Conservation (phyloP, 1,284 basidiomycete species). For the Leccinum pachyderme region DNA sequence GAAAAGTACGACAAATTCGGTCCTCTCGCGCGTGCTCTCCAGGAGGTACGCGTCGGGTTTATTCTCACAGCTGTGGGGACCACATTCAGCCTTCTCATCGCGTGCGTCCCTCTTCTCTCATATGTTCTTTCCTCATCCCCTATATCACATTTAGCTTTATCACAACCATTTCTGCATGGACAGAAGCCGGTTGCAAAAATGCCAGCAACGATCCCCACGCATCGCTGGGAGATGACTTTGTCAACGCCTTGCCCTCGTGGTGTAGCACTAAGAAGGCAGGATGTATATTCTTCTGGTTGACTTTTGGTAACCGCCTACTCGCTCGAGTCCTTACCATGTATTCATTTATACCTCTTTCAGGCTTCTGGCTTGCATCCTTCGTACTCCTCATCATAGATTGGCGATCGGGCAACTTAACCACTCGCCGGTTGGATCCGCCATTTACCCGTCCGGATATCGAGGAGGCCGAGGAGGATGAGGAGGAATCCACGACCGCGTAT, state of each 20-base stretch:
- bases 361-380: constrained; percentile 65
- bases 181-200: constrained; percentile 83
- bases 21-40: constrained; percentile 73
- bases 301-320: constrained; percentile 48
- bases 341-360: constrained; percentile 35
- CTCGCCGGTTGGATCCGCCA: constrained; percentile 62
- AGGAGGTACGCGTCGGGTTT: constrained; percentile 77
- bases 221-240: constrained; percentile 67
- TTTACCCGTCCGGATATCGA: constrained; percentile 57
- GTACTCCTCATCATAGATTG: constrained; percentile 65
- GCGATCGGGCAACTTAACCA: constrained; percentile 60
- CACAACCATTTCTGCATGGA: constrained; percentile 73
- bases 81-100: constrained; percentile 65
- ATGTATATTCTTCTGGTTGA: constrained; percentile 85
- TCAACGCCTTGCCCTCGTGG: constrained; percentile 69
- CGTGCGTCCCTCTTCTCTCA: constrained; percentile 45
- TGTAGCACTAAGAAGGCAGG: constrained; percentile 89
- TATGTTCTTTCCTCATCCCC: constrained; percentile 10
- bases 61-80: constrained; percentile 74
- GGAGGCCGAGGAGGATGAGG: constrained; percentile 40
- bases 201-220: constrained; percentile 70
- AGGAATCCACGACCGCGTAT: constrained; percentile 40
- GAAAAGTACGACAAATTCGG: constrained; percentile 82
- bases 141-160: constrained; percentile 52
- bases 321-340: background rate